Base-by-base conservation (phyloP, 1,284 basidiomycete genomes). In the Laetiporus sulphureus region DNA sequence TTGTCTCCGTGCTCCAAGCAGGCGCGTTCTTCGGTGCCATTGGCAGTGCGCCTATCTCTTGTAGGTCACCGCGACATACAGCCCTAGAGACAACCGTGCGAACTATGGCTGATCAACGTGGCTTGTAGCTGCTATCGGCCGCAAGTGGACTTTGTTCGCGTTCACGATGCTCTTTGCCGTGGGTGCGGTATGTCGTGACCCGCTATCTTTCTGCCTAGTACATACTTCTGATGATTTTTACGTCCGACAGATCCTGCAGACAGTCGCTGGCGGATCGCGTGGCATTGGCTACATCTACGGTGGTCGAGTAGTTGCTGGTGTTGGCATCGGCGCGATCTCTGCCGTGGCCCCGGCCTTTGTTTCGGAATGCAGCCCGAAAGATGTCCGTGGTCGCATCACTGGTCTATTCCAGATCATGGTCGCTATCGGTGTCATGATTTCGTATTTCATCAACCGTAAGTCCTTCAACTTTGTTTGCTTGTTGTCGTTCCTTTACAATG, bases 391-490 rank as follows among this genome's bases (percentile, higher is more conserved):
- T 11, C 72, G 82, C 22, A 80, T 84, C 37, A 83, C 83, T 0
- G 82, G 84, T 32, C 56, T 86, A 21, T 89, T 91, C 72, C 88
- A 92, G 57, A 79, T 91, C 60, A 81, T 89, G 73, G 84, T 89
- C 29, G 79, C 81, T 13, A 58, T 73, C 36, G 83, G 83, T 25
- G 82, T 85, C 44, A 85, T 86, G 81, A 65, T 87, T 35, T 83
- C 81, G 0, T 88, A 87, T 59, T 87, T 85, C 57, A 70, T 85
- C 48, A 85, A 87, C 52, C 73, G 82, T 85, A 46, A 43, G 79
- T 61, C 11, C 41, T 7, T 16, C 35, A 2, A 11, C 15, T 16
- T 24, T 13, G 16, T 3, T 13, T 5, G 18, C 4, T 32, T 15
- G 4, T 23, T 16, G 7, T 13, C 11, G 16, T 30, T 6, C 3